A percentile compares a stretch with the other conserved stretches of the same genome.
phyloP scores from a whole-genome alignment of 2,329 filamentous ascomycete species.

The Dactylellina cionopaga region DNA sequence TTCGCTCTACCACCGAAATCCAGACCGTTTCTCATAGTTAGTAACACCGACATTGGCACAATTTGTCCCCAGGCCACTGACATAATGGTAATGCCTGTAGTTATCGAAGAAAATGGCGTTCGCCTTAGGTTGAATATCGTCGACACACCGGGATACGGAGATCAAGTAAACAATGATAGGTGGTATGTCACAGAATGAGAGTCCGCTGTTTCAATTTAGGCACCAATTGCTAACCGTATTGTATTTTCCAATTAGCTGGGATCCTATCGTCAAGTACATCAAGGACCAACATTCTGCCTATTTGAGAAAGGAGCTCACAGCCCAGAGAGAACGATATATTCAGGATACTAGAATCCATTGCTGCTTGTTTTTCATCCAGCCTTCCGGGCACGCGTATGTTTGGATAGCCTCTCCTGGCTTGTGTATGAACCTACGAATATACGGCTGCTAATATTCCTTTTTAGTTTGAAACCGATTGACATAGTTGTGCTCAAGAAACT shows the following conservation, averaged over 20 bases:
- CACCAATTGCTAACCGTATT: constrained; percentile 49
- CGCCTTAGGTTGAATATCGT: constrained; percentile 98
- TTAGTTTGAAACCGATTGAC: constrained; percentile 90
- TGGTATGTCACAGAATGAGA: constrained; percentile 67
- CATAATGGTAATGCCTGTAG: too few species aligned
- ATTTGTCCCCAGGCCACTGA: background rate
- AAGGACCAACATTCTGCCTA: constrained; percentile 99
- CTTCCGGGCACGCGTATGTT: constrained; percentile 84
- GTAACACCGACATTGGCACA: background rate
- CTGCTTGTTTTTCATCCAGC: constrained; percentile 99
- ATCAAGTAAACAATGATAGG: constrained; percentile 99
- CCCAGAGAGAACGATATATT: constrained; percentile 98
- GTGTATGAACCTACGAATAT: background rate
- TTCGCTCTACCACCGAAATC: constrained; percentile 96
- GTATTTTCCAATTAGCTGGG: constrained; percentile 72
- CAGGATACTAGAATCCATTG: constrained; percentile 99
- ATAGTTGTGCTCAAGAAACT: constrained; percentile 99
- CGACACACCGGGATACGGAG: constrained; percentile 96
- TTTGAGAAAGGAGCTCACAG: constrained; percentile 98
- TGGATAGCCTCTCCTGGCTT: background rate
- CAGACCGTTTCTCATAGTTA: constrained; percentile 90
- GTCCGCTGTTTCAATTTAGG: constrained; percentile 14
- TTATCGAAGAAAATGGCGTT: constrained; percentile 99
- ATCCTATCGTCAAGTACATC: constrained; percentile 99
- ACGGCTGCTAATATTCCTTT: constrained; percentile 14